Percentiles rank a stretch among this genome's conserved stretches.
phyloP scores from a whole-genome alignment of 305 asterid species.

The Fraxinus velutina region DNA sequence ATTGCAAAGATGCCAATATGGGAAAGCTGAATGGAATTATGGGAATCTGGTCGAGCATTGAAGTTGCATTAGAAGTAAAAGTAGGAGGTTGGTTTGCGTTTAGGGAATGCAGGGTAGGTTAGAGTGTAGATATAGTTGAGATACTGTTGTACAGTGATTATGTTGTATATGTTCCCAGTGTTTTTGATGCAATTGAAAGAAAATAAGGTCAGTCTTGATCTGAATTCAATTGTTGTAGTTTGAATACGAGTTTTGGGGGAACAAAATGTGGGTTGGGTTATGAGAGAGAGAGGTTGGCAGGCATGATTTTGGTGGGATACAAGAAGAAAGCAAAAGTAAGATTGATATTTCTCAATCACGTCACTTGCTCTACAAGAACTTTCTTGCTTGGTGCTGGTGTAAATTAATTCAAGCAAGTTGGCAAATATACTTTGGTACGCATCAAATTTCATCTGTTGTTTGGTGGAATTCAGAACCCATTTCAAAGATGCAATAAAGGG shows the following conservation, averaged over 20 bases:
- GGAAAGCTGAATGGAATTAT: not conserved
- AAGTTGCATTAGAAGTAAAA: not conserved
- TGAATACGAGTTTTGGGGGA: not conserved
- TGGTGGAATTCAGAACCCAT: not conserved
- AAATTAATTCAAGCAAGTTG: not conserved
- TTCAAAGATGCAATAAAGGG: not conserved
- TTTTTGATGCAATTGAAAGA: not conserved
- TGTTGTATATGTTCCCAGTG: not conserved
- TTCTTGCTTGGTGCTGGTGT: not conserved
- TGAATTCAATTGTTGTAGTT: not conserved
- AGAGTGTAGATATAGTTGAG: slow-evolving; percentile 1
- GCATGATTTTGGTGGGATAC: not conserved
- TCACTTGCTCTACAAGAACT: not conserved
- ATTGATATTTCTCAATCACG: not conserved
- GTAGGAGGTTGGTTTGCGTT: not conserved
- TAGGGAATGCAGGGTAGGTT: not conserved
- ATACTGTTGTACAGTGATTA: slow-evolving; percentile 16
- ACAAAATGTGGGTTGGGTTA: not conserved
- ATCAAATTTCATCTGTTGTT: not conserved
- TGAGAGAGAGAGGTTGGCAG: not conserved
- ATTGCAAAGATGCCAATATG: not conserved
- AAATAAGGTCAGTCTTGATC: not conserved
- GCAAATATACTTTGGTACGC: not conserved
- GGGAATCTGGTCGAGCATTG: not conserved
- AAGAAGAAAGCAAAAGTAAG: not conserved